Conservation (phyloP, 192 early-diverging fungal species). For the Tieghemiomyces parasiticus region DNA sequence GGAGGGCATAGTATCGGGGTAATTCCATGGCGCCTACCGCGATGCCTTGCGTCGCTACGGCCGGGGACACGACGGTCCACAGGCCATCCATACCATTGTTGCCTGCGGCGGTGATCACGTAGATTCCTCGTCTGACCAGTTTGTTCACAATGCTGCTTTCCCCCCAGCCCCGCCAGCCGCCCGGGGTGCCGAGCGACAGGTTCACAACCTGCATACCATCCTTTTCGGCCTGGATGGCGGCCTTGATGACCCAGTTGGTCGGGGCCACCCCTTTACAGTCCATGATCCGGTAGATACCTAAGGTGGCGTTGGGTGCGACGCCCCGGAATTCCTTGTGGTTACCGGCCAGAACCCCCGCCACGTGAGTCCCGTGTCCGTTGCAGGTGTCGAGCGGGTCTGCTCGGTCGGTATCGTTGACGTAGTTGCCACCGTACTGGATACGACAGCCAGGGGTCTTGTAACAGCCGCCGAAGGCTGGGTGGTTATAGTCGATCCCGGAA, state of each 20-base stretch:
- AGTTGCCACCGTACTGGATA: neutral
- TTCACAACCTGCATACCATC: conserved; percentile 40
- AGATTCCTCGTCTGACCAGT: conserved; percentile 28
- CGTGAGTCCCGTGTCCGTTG: conserved; percentile 33
- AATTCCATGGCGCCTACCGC: conserved; percentile 39
- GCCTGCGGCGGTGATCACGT: conserved; percentile 51
- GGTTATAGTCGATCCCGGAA: neutral
- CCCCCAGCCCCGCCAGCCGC: conserved; percentile 36
- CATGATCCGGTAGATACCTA: neutral
- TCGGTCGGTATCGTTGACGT: conserved; percentile 13
- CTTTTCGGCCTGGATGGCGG: conserved; percentile 31
- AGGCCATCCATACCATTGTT: conserved; percentile 57
- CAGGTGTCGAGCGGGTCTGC: conserved; percentile 36
- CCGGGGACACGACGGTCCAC: conserved; percentile 31
- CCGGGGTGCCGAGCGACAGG: conserved; percentile 38
- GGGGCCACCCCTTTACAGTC: conserved; percentile 12
- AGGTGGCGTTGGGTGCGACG: conserved; percentile 5
- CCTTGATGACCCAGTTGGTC: conserved; percentile 39
- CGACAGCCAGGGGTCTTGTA: neutral
- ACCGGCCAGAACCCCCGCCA: conserved; percentile 20
- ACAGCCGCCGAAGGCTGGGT: conserved; percentile 7
- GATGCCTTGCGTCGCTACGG: conserved; percentile 30
- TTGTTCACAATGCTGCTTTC: conserved; percentile 26
- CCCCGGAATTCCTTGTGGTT: conserved; percentile 10
- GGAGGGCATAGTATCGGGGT: neutral